Conservation (phyloP, 192 early-diverging fungal species). For the Coemansia umbellata region DNA sequence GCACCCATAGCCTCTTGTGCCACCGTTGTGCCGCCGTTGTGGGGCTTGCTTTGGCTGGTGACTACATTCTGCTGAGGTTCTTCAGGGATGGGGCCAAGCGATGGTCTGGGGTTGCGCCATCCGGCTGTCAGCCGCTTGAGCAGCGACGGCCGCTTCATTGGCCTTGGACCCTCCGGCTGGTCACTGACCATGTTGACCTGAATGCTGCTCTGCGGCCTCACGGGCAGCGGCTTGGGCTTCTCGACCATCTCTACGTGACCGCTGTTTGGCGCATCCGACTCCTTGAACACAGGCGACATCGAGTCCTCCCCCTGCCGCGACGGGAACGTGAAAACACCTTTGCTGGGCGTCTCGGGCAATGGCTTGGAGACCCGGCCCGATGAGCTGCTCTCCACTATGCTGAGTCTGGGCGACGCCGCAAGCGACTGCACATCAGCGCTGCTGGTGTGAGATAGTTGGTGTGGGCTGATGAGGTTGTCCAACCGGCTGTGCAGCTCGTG, state of each 20-base stretch:
- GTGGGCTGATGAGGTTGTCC: constrained; percentile 26
- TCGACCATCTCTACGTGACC: constrained; percentile 21
- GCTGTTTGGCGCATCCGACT: no score
- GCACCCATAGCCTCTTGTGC: background rate
- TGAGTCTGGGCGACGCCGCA: constrained; percentile 9
- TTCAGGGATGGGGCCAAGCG: constrained; percentile 24
- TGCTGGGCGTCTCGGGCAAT: constrained; percentile 22
- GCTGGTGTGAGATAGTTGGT: background rate
- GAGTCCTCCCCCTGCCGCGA: constrained; percentile 2
- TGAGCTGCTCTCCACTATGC: constrained; percentile 10
- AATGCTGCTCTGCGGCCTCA: constrained; percentile 4
- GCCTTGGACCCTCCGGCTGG: no score
- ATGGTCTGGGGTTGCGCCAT: constrained; percentile 49
- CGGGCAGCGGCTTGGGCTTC: constrained; percentile 5
- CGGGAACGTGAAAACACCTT: constrained; percentile 38
- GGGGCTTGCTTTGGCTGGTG: background rate
- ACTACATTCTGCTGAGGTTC: constrained; percentile 2
- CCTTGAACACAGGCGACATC: constrained; percentile 28
- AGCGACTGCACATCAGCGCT: background rate
- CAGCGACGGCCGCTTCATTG: constrained; percentile 44
- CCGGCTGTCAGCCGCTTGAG: constrained; percentile 42
- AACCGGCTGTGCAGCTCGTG: constrained; percentile 38
- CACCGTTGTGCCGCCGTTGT: background rate
- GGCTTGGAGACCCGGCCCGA: constrained; percentile 20
- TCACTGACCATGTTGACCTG: background rate